Percentiles rank a stretch among this genome's conserved stretches.
Conservation (phyloP, 495 filamentous ascomycete genomes). For the Penicillium paxilli region DNA sequence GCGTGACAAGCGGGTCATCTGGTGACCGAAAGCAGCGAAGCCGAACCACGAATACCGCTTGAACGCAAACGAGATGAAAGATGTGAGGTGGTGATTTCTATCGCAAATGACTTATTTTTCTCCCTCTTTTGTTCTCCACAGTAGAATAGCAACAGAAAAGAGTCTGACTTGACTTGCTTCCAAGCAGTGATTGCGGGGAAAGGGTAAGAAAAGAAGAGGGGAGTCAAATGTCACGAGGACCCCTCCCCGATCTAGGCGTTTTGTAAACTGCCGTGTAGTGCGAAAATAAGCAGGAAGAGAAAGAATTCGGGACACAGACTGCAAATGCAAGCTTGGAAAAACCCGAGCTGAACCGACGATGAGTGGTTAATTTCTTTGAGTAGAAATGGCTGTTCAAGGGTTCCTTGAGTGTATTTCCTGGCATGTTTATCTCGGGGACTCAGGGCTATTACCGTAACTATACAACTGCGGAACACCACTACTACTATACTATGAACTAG, state of each 20-base stretch:
- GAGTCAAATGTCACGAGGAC: constrained; percentile 11
- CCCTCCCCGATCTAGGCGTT: constrained; percentile 4
- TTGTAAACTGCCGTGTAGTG: not conserved
- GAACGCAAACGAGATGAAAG: not conserved
- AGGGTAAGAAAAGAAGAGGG: constrained; percentile 3
- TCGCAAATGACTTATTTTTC: not conserved
- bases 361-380: too few relatives aligned
- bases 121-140: too few relatives aligned
- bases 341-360: too few relatives aligned
- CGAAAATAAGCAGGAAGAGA: not conserved
- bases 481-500: too few relatives aligned
- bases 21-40: constrained; percentile 25
- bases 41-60: not conserved
- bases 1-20: constrained; percentile 26
- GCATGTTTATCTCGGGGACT: too few relatives aligned
- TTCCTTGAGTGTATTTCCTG: too few relatives aligned
- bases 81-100: not conserved
- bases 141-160: not conserved
- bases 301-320: not conserved
- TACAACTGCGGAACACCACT: too few relatives aligned
- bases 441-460: too few relatives aligned
- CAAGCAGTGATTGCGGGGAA: constrained; percentile 13
- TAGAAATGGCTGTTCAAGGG: too few relatives aligned
- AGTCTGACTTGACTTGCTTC: too few relatives aligned
- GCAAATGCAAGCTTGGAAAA: too few relatives aligned